Evolutionary conservation across 306 rosid species (phyloP), one percentile per base, ranked within the genome.

Genomic region (Herpetospermum pedunculosum): DNA sequence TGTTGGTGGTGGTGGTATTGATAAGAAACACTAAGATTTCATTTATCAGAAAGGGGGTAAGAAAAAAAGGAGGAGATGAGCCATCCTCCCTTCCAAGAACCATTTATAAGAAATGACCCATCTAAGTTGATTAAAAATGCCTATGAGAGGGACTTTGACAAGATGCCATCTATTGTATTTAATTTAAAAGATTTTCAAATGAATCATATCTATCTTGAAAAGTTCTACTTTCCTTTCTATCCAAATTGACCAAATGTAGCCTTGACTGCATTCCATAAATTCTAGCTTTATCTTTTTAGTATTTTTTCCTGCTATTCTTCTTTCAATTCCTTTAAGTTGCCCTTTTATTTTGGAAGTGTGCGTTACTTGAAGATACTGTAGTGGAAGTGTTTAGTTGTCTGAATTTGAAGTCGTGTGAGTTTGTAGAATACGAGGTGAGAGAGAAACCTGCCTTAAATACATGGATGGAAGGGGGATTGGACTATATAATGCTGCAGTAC

Each of bases 391-490:
- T 4, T 72, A 15, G 46, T 57, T 58, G 3, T 72, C 76, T 64
- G 30, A 71, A 60, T 75, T 58, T 80, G 77, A 41, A 34, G 71
- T 29, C 81, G 37, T 37, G 53, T 64, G 78, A 37, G 49, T 81
- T 67, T 83, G 38, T 65, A 94, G 99, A 94, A 87, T 91, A 91
- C 77, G 99, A 94, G 82, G 97, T 94, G 43, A 87, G 92, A 84
- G 99, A 90, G 81, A 85, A 85, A 73, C 87, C 90, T 8, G 49
- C 80, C 79, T 79, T 94, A 76, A 82, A 82, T 83, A 94, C 97
- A 41, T 94, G 99, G 99, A 94, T 94, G 96, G 81, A 81, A 85
- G 96, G 99, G 58, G 99, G 99, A 62, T 81, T 94, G 76, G 99
- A 94, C 86, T 91, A 94, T 87, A 94, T 94, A 83, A 91, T 88